Base-by-base conservation (phyloP, 306 rosid species). In the Senna tora region DNA sequence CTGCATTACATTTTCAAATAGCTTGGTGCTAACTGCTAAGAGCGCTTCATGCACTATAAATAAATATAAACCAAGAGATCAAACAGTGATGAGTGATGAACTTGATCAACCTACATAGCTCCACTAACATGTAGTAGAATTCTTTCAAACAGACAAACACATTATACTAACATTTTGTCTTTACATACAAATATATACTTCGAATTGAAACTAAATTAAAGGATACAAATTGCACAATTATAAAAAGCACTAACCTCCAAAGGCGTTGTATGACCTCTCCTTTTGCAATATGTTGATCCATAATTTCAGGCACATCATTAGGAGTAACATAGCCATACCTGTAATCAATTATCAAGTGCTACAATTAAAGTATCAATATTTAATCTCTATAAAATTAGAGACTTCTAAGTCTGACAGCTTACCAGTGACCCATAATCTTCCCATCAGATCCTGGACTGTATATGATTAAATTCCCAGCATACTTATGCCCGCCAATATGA, bases 261-360 rank as follows among this genome's bases (percentile, higher is more conserved):
- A 94, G 86, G 46, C 84, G 84, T 69, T 84, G 82, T 66, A 94
- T 77, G 77, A 94, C 55, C 83, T 87, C 86, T 80, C 96, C 98
- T 61, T 91, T 89, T 19, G 80, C 88, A 77, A 94, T 87, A 77
- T 94, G 97, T 43, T 81, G 88, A 75, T 91, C 98, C 80, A 94
- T 83, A 84, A 94, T 80, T 65, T 77, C 88, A 16, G 97, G 85
- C 46, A 94, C 95, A 38, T 91, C 97, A 60, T 87, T 77, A 12
- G 98, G 96, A 79, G 97, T 89, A 65, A 87, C 95, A 69, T 91
- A 94, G 65, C 98, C 98, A 79, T 89, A 94, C 98, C 97, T 94
- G 84, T 17, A 86, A 72, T 60, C 21, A 65, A 53, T 72, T 56
- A 68, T 69, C 47, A 71, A 45, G 63, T 11, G 5, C 64, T 21